Evolutionary conservation across 2,329 filamentous ascomycete species (phyloP).

Genomic region (Aspergillus calidoustus): DNA sequence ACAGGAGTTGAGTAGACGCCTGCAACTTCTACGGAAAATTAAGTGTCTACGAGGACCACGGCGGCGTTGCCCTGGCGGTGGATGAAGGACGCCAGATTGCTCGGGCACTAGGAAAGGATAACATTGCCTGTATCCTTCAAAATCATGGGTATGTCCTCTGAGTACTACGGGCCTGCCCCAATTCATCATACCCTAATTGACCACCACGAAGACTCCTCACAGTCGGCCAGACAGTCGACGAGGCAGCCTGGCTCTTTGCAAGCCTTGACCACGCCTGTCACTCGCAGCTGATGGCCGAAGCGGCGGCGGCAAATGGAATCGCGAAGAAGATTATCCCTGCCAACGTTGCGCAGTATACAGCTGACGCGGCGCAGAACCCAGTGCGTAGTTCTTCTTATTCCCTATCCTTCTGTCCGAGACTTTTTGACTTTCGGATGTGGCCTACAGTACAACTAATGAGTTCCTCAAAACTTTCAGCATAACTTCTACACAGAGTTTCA

Average conservation of each 20-base stretch:
- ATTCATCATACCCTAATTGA: conserved; percentile 18
- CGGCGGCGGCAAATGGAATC: conserved; percentile 45
- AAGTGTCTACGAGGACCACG: conserved; percentile 45
- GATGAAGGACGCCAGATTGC: conserved; percentile 47
- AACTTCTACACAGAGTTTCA: conserved; percentile 47
- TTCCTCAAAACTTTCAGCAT: conserved; percentile 34
- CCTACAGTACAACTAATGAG: not conserved
- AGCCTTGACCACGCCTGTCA: conserved; percentile 49
- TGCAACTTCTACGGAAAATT: conserved; percentile 46
- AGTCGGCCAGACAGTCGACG: conserved; percentile 46
- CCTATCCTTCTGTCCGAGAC: not conserved
- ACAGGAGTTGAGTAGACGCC: conserved; percentile 31
- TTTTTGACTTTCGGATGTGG: not conserved
- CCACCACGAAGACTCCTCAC: conserved; percentile 40
- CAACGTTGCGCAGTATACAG: conserved; percentile 42
- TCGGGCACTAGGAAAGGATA: conserved; percentile 43
- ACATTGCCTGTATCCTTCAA: conserved; percentile 47
- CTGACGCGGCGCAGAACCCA: conserved; percentile 41
- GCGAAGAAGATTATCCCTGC: conserved; percentile 41
- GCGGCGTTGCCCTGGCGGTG: conserved; percentile 46
- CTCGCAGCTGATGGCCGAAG: conserved; percentile 47
- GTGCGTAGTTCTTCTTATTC: conserved; percentile 28
- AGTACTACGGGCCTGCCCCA: conserved; percentile 2
- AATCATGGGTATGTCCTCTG: conserved; percentile 42
- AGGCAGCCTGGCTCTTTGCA: conserved; percentile 45